Evolutionary conservation across 225 moss, liverwort and hornwort genomes (phyloP), one percentile per base, ranked within the genome.

Genomic region (Rhytidiadelphus loreus): DNA sequence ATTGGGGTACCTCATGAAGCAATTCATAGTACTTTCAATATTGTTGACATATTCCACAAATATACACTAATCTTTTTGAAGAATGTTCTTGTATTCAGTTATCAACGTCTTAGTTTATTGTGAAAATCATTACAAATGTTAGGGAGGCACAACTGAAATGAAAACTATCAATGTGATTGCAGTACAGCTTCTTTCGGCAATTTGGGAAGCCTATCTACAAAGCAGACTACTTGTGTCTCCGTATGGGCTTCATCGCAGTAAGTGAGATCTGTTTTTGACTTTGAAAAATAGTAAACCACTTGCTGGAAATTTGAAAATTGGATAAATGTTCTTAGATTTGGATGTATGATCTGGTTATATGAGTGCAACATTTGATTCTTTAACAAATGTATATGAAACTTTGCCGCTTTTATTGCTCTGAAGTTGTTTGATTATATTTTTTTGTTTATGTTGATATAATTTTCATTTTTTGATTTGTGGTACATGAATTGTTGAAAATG

Each of bases 121-220:
- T 70, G 70, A 68, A 83, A 37, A 26, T 83, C 37, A 68, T 83
- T 39, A 68, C 29, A 53, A 83, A 83, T 53, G 26, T 66, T 52
- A 70, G 4, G 13, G 33, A 32, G 33, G 3, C 7, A 9, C 35
- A 65, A 66, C 39, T 65, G 44, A 86, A 61, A 29, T 57, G 41
- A 85, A 65, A 35, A 23, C 28, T 68, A 39, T 48, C 48, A 35
- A 10, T 83, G 80, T 84, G 81, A 87, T 7, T 89, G 93, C 97
- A 98, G 98, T 94, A 97, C 22, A 94, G 95, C 85, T 98, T 97
- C 92, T 97, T 96, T 80, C 94, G 95, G 86, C 98, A 98, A 81
- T 98, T 98, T 75, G 85, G 86, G 46, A 92, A 86, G 86, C 94
- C 95, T 6, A 95, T 98, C 23, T 94, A 90, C 59, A 95, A 92